Conservation (phyloP, 192 early-diverging fungal species). For the Dispira parvispora region DNA sequence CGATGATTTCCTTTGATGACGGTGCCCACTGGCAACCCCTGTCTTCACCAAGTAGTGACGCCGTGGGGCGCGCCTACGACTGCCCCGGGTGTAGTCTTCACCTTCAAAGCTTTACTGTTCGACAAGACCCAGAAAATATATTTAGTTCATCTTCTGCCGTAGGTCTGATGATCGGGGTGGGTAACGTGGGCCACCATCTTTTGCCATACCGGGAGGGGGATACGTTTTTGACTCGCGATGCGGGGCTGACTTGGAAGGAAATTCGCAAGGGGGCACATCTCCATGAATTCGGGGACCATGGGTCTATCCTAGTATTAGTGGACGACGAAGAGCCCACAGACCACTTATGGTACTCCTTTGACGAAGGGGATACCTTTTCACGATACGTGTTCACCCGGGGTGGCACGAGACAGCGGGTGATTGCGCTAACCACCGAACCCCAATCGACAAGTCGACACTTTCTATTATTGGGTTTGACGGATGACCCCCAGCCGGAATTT, state of each 20-base stretch:
- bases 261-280: constrained; percentile 73
- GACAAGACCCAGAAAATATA: constrained; percentile 52
- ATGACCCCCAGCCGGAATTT: constrained; percentile 11
- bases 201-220: constrained; percentile 46
- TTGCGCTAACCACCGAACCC: constrained; percentile 52
- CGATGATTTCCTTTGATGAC: constrained; percentile 65
- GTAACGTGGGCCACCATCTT: constrained; percentile 67
- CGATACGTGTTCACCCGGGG: constrained; percentile 26
- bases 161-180: constrained; percentile 81
- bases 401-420: constrained; percentile 31
- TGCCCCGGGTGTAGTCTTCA: constrained; percentile 51
- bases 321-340: constrained; percentile 61
- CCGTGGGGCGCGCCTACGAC: constrained; percentile 19
- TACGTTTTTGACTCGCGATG: constrained; percentile 79
- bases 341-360: constrained; percentile 48
- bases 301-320: constrained; percentile 68
- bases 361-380: constrained; percentile 61
- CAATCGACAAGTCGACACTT: constrained; percentile 60
- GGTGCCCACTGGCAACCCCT: constrained; percentile 55
- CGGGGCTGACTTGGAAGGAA: constrained; percentile 68
- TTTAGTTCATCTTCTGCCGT: constrained; percentile 67
- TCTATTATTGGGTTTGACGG: constrained; percentile 43
- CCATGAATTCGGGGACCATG: constrained; percentile 89
- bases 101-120: constrained; percentile 78
- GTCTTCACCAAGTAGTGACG: constrained; percentile 27